A percentile compares a stretch with the other conserved stretches of the same genome.
Evolutionary conservation across 2,329 filamentous ascomycete genomes (phyloP).

Genomic region (Xylariaceae sp.): DNA sequence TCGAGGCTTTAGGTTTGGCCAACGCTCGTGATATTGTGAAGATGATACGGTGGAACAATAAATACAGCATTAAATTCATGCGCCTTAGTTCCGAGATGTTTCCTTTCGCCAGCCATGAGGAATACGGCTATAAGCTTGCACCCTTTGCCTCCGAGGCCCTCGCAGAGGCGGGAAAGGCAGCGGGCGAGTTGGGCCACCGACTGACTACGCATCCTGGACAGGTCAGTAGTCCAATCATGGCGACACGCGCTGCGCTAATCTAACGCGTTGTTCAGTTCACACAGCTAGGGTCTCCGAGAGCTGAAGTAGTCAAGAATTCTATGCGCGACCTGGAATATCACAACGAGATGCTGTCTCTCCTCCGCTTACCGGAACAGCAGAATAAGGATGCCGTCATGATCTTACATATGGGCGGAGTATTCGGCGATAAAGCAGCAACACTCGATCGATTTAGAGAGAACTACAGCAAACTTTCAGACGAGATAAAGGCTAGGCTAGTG

Average conservation of each 20-base stretch:
- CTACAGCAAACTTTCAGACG: conserved; percentile 69
- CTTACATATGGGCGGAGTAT: conserved; percentile 88
- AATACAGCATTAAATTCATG: conserved; percentile 91
- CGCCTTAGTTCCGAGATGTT: conserved; percentile 96
- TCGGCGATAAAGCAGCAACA: conserved; percentile 83
- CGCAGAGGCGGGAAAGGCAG: conserved; percentile 76
- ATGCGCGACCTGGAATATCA: conserved; percentile 88
- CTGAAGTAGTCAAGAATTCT: conserved; percentile 76
- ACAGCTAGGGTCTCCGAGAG: conserved; percentile 83
- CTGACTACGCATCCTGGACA: conserved; percentile 91
- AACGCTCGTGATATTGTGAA: conserved; percentile 86
- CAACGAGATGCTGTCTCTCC: conserved; percentile 79
- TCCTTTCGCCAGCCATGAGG: conserved; percentile 87
- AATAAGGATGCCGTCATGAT: conserved; percentile 93
- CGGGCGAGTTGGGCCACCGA: conserved; percentile 80
- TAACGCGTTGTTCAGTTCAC: conserved; percentile 67
- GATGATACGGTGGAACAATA: conserved; percentile 91
- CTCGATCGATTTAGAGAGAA: conserved; percentile 79
- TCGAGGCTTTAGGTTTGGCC: conserved; percentile 78
- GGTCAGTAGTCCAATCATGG: conserved; percentile 40
- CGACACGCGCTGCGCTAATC: background rate
- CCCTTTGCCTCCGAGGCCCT: conserved; percentile 83
- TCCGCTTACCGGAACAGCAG: conserved; percentile 78
- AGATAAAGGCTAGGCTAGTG: conserved; percentile 81
- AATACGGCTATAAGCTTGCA: conserved; percentile 84